These are phyloP conservation scores for Eragrostis tef DNA, from an alignment of 202 grass and related monocot species.

Conservation along the genomic window DNA sequence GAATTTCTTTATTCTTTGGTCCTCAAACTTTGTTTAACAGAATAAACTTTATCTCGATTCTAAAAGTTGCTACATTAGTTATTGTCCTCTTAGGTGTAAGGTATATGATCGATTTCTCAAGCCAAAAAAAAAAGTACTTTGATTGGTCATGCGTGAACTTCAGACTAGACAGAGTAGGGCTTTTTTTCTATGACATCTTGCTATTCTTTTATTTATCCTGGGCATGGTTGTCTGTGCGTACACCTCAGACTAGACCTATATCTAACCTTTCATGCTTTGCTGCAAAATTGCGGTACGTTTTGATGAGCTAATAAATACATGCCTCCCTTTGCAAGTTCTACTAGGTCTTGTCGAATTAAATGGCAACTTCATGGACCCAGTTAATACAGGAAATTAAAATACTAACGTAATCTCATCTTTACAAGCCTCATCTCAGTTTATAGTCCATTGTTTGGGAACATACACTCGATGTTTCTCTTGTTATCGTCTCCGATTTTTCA, in stretches of 20 bases:
- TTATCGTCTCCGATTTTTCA: no score
- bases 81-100: not conserved
- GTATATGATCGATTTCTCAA: not conserved
- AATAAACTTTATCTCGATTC: not conserved
- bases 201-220: slow-evolving; percentile 10
- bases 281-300: slow-evolving; percentile 7
- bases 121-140: not conserved
- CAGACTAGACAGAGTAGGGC: not conserved
- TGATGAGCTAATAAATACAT: not conserved
- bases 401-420: no score
- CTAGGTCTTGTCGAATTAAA: no score
- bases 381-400: no score
- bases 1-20: not conserved
- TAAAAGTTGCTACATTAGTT: not conserved
- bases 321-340: no score
- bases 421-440: no score
- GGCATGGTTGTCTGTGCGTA: not conserved
- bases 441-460: no score
- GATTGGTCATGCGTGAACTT: slow-evolving; percentile 32
- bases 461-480: no score
- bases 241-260: slow-evolving; percentile 16
- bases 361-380: no score
- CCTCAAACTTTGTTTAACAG: not conserved
- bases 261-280: slow-evolving; percentile 8
- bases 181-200: not conserved